A percentile compares a stretch with the other conserved stretches of the same genome.
Conservation (phyloP, 116 monocot genomes). For the Posidonia oceanica region DNA sequence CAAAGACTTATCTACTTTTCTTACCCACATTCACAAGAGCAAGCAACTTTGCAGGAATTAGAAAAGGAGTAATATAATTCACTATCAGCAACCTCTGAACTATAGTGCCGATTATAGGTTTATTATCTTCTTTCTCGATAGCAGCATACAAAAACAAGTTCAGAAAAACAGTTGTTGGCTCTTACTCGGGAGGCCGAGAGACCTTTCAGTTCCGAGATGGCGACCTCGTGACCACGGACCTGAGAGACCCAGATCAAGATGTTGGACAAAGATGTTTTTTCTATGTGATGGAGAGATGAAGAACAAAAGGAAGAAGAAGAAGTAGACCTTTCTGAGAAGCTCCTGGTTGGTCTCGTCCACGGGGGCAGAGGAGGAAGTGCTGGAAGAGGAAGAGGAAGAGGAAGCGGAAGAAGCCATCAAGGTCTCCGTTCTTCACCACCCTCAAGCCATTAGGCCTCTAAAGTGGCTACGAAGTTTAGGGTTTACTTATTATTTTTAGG, state of each 20-base stretch:
- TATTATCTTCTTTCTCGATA: neutral
- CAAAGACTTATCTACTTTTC: too few relatives aligned
- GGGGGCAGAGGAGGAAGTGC: neutral
- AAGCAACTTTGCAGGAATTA: too few relatives aligned
- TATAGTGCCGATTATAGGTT: neutral
- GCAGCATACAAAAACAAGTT: neutral
- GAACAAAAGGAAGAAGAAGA: neutral
- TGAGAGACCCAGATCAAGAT: slow-evolving; percentile 1
- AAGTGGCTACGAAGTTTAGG: too few relatives aligned
- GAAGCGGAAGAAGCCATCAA: too few relatives aligned
- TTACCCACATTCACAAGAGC: too few relatives aligned
- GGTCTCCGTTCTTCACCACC: too few relatives aligned
- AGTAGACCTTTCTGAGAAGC: slow-evolving; percentile 4
- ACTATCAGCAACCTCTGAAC: too few relatives aligned
- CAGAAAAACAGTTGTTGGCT: neutral
- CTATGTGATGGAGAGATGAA: too few relatives aligned
- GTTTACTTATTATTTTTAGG: too few relatives aligned
- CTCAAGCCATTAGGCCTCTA: too few relatives aligned
- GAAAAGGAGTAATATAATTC: too few relatives aligned
- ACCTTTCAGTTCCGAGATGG: slow-evolving; percentile 8
- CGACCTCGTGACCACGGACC: slow-evolving; percentile 16
- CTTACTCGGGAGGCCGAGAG: slow-evolving; percentile 9
- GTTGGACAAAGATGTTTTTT: neutral
- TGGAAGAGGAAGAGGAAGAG: too few relatives aligned
- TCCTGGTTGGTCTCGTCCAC: slow-evolving; percentile 4